A percentile compares a stretch with the other conserved stretches of the same genome.
Conservation (phyloP, 202 grass and related monocot species). For the Schoenoplectus tabernaemontani region DNA sequence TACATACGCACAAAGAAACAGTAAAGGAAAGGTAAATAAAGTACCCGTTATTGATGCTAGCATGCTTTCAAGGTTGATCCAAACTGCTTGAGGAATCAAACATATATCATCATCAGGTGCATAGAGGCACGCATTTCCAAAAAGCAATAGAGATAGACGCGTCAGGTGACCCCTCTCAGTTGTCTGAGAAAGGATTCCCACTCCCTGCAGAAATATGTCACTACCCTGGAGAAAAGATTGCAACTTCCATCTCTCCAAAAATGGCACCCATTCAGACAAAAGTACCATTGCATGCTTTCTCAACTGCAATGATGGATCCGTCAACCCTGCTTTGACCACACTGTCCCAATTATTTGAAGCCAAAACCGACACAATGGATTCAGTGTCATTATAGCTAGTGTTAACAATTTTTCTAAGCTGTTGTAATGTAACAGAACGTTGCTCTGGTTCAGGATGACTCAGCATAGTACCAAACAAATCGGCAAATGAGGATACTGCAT, state of each 20-base stretch:
- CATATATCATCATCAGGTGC: constrained; percentile 72
- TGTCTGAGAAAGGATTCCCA: constrained; percentile 44
- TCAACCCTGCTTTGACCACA: constrained; percentile 49
- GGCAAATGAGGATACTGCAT: constrained; percentile 33
- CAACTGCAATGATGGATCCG: constrained; percentile 68
- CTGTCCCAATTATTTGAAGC: constrained; percentile 71
- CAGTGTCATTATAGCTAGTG: constrained; percentile 27
- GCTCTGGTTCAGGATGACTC: constrained; percentile 94
- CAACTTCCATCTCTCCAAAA: constrained; percentile 57
- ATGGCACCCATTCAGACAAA: constrained; percentile 61
- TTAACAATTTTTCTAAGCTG: constrained; percentile 72
- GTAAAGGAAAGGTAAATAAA: not conserved
- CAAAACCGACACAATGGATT: constrained; percentile 37
- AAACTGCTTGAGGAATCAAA: constrained; percentile 88
- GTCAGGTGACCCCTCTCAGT: constrained; percentile 63
- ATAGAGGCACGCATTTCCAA: constrained; percentile 85
- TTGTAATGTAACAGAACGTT: constrained; percentile 56
- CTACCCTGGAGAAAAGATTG: constrained; percentile 64
- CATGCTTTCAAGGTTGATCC: constrained; percentile 81
- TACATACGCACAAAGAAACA: not conserved
- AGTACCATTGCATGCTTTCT: constrained; percentile 66
- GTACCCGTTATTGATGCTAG: constrained; percentile 52
- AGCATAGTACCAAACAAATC: constrained; percentile 69
- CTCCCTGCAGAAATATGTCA: constrained; percentile 42
- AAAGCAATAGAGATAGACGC: constrained; percentile 65